These are phyloP conservation scores for Ophiobolus disseminans DNA, from an alignment of 2,329 filamentous ascomycete species.

Conservation along the genomic window DNA sequence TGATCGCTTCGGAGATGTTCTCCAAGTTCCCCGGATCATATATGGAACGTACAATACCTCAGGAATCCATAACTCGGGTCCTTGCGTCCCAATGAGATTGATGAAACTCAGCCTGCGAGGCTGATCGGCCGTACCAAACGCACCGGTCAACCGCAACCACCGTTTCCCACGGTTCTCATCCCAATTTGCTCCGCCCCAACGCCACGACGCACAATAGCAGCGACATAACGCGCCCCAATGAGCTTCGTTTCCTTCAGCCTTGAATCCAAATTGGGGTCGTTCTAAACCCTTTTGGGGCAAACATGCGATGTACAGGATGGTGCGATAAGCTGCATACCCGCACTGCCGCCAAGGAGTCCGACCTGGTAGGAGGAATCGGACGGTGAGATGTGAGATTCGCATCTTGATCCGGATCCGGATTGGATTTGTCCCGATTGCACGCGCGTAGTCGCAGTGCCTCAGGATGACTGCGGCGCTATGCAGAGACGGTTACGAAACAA, in stretches of 20 bases:
- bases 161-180: background rate
- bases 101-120: no score
- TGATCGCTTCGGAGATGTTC: no score
- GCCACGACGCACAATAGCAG: slow-evolving; percentile 8
- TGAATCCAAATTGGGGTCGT: background rate
- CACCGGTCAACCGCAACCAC: background rate
- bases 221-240: slow-evolving; percentile 11
- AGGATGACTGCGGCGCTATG: background rate
- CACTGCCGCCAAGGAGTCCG: slow-evolving; percentile 6
- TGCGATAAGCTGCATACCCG: background rate
- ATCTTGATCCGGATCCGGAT: slow-evolving; percentile 4
- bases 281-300: slow-evolving; percentile 9
- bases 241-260: background rate
- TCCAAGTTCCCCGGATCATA: no score
- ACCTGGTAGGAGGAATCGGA: background rate
- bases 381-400: slow-evolving; percentile 11
- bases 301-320: slow-evolving; percentile 10
- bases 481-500: slow-evolving; percentile 6
- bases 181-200: slow-evolving; percentile 13
- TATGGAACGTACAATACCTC: no score
- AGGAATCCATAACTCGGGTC: no score
- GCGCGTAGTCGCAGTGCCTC: slow-evolving; percentile 11
- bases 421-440: background rate
- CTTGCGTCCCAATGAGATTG: no score
- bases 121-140: no score